A percentile compares a stretch with the other conserved stretches of the same genome.
phyloP scores from a whole-genome alignment of 352 stramenopile genomes.

The Pythium insidiosum region DNA sequence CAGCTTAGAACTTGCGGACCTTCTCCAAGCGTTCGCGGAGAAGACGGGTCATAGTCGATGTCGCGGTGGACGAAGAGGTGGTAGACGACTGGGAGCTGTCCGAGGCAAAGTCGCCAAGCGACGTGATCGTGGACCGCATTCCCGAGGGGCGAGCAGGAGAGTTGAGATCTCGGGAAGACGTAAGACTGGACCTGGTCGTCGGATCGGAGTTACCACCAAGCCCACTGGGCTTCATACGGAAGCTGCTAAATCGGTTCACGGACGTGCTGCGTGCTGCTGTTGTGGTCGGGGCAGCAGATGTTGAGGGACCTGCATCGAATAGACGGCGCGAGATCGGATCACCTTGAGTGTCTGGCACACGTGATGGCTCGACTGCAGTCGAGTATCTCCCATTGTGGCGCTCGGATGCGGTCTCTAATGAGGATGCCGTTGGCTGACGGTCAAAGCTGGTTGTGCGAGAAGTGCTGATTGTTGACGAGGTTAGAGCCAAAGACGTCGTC shows the following conservation, averaged over 20 bases:
- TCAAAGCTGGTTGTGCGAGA: conserved; percentile 5
- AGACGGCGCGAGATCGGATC: conserved; percentile 40
- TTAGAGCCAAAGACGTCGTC: conserved; percentile 18
- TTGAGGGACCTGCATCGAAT: conserved; percentile 27
- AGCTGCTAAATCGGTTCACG: conserved; percentile 11
- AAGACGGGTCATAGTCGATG: neutral
- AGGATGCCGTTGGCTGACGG: neutral
- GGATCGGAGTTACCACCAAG: conserved; percentile 3
- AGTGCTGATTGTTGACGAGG: conserved; percentile 4
- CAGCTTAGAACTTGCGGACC: conserved; percentile 7
- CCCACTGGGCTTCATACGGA: conserved; percentile 11
- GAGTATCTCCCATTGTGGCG: too few relatives aligned
- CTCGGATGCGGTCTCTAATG: neutral
- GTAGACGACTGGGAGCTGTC: conserved; percentile 1
- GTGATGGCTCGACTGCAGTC: too few relatives aligned
- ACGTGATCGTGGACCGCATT: conserved; percentile 5
- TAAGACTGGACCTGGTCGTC: conserved; percentile 33
- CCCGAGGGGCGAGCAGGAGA: neutral
- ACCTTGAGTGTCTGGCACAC: too few relatives aligned
- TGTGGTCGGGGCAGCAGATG: conserved; percentile 1
- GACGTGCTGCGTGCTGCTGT: neutral
- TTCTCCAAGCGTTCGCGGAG: conserved; percentile 17
- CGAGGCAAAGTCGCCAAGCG: conserved; percentile 7
- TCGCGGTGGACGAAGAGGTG: neutral
- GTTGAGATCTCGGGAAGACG: conserved; percentile 31